Evolutionary conservation across 805 yeast genomes (phyloP), one percentile per base, ranked within the genome.

Genomic region (Barnettozyma sucrosica): DNA sequence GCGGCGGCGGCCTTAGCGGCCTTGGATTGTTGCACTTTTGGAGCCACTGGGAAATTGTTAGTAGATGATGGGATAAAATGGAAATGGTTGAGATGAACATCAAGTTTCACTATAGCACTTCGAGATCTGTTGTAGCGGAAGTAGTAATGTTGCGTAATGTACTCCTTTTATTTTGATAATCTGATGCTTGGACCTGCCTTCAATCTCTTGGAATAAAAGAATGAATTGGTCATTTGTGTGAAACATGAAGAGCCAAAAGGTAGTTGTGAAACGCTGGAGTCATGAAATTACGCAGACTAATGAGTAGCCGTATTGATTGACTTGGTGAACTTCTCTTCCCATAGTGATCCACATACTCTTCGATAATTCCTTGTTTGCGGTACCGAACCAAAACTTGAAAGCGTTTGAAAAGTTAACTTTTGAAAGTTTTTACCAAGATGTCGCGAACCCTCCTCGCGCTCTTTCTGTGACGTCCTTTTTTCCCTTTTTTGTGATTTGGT

Each of bases 1-100:
- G 97, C 98, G 81, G 98, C 98, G 71, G 98, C 97, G 72, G 97
- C 97, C 83, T 92, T 92, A 72, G 97, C 97, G 77, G 97, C 97
- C 82, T 92, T 92, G 71, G 97, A 85, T 77, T 89, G 90, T 84
- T 92, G 97, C 80, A 88, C 80, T 81, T 92, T 92, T 82, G 97
- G 97, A 77, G 97, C 96, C 97, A 92, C 76, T 83, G 78, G 64
- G 43, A 51, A 41, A 9, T 19, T 49, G 60, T 57, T 58, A 57
- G 62, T 59, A 55, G 14, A 4, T 28, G 32, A 5, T 13, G 16
- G 21, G 14, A 18, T 34, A 18, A 5, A 16, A 16, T 34, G 36
- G 10, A 13, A 28, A 16, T 28, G 32, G 32, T 4, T 28, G 32
- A 28, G 32, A 7, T 28, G 14, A 13, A 11, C 7, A 28, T 28